phyloP scores from a whole-genome alignment of 495 filamentous ascomycete genomes.

The Thermothielavioides terrestris region DNA sequence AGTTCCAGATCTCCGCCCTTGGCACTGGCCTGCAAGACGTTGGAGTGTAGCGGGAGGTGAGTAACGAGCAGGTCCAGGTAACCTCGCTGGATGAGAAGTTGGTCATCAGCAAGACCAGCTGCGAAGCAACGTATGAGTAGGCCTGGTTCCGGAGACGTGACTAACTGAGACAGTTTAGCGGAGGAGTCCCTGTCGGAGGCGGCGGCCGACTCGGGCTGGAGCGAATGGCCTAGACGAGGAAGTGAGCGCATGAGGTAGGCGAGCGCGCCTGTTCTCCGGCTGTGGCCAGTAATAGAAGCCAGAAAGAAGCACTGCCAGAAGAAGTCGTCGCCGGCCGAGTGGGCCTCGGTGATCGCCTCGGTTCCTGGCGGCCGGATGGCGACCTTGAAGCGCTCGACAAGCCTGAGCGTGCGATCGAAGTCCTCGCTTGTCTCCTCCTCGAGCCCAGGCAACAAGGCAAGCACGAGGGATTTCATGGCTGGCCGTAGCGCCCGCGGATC shows the following conservation, averaged over 20 bases:
- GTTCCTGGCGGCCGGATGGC: constrained; percentile 46
- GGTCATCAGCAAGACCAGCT: constrained; percentile 79
- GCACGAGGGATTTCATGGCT: constrained; percentile 77
- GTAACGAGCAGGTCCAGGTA: constrained; percentile 90
- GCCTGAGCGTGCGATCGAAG: constrained; percentile 75
- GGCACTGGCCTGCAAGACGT: constrained; percentile 65
- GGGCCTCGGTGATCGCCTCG: constrained; percentile 42
- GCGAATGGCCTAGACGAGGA: constrained; percentile 54
- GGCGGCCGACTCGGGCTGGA: constrained; percentile 17
- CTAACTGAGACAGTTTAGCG: constrained; percentile 54
- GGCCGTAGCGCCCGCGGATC: constrained; percentile 65
- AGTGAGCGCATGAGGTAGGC: constrained; percentile 75
- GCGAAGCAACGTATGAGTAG: constrained; percentile 84
- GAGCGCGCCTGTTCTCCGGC: constrained; percentile 73
- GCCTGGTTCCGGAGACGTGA: constrained; percentile 88
- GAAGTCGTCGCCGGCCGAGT: constrained; percentile 63
- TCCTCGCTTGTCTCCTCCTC: constrained; percentile 97
- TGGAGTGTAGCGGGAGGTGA: constrained; percentile 80
- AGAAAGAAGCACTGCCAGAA: constrained; percentile 99
- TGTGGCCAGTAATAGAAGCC: constrained; percentile 79
- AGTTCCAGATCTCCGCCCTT: constrained; percentile 66
- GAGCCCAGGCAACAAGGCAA: constrained; percentile 78
- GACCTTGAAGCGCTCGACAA: constrained; percentile 69
- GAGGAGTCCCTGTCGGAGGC: constrained; percentile 20
- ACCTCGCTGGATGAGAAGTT: constrained; percentile 84